These are phyloP conservation scores for Xylaria telfairii DNA, from an alignment of 495 filamentous ascomycete species.

Conservation along the genomic window DNA sequence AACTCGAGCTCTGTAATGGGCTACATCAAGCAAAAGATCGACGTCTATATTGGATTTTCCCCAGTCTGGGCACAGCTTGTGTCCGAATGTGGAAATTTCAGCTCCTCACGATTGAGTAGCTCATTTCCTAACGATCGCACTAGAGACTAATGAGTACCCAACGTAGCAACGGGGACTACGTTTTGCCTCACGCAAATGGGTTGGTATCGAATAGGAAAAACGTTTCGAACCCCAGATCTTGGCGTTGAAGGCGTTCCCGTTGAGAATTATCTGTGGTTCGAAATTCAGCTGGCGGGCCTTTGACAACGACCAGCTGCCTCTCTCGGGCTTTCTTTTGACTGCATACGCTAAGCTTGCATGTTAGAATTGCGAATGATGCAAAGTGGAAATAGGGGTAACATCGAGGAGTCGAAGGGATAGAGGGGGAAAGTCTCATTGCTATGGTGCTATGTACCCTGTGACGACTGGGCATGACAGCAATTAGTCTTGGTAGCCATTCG, in stretches of 20 bases:
- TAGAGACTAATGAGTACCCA: background rate
- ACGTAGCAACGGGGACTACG: background rate
- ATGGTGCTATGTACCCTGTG: background rate
- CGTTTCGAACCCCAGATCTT: background rate
- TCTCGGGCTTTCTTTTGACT: background rate
- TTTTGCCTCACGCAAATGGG: background rate
- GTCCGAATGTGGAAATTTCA: slow-evolving; percentile 9
- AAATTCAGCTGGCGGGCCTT: background rate
- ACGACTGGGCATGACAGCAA: background rate
- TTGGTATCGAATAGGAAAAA: background rate
- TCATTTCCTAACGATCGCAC: background rate
- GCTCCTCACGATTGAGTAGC: background rate
- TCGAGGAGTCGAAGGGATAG: background rate
- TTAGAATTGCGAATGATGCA: background rate
- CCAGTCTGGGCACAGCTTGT: background rate
- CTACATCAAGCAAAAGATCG: slow-evolving; percentile 1
- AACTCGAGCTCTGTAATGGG: background rate
- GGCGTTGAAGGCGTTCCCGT: background rate
- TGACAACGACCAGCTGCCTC: background rate
- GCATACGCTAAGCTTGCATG: background rate
- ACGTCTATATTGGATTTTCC: background rate
- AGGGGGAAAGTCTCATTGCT: background rate
- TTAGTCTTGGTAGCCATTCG: background rate
- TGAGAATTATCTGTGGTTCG: background rate
- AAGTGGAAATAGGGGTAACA: background rate